Conservation (phyloP, 148 eudicot genomes). For the Fagopyrum esculentum region DNA sequence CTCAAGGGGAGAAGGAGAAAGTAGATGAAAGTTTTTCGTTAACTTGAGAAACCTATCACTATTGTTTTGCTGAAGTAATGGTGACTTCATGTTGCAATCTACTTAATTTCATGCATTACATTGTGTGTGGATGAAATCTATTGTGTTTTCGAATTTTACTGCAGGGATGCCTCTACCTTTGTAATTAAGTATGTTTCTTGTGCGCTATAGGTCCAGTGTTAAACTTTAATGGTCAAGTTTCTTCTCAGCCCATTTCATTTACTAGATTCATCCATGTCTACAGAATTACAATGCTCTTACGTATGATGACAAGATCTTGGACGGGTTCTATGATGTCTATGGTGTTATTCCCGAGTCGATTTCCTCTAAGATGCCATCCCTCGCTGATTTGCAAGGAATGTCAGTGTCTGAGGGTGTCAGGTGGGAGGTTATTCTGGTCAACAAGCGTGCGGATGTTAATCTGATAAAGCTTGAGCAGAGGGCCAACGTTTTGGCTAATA, state of each 20-base stretch:
- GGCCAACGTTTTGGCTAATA: constrained; percentile 57
- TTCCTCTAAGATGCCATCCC: constrained; percentile 85
- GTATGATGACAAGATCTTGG: constrained; percentile 91
- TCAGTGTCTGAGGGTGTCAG: constrained; percentile 51
- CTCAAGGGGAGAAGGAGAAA: background rate
- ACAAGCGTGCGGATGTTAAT: constrained; percentile 62
- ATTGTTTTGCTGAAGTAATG: background rate
- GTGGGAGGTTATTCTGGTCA: constrained; percentile 88
- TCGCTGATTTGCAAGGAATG: constrained; percentile 74
- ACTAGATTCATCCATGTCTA: constrained; percentile 45
- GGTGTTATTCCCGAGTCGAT: constrained; percentile 44
- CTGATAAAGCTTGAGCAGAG: constrained; percentile 61
- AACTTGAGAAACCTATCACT: background rate
- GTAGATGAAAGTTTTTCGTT: background rate
- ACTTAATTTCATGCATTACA: background rate
- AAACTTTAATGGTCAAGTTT: background rate
- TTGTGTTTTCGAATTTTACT: too few relatives aligned
- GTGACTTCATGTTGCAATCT: background rate
- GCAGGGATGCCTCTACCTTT: background rate
- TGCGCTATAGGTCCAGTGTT: background rate
- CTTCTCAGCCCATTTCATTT: constrained; percentile 48
- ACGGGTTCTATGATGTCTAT: constrained; percentile 89
- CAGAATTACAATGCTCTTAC: constrained; percentile 90
- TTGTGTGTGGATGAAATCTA: background rate
- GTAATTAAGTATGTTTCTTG: background rate